Evolutionary conservation across 2,329 filamentous ascomycete genomes (phyloP), one percentile per base, ranked within the genome.

Genomic region (Exophiala spinifera): DNA sequence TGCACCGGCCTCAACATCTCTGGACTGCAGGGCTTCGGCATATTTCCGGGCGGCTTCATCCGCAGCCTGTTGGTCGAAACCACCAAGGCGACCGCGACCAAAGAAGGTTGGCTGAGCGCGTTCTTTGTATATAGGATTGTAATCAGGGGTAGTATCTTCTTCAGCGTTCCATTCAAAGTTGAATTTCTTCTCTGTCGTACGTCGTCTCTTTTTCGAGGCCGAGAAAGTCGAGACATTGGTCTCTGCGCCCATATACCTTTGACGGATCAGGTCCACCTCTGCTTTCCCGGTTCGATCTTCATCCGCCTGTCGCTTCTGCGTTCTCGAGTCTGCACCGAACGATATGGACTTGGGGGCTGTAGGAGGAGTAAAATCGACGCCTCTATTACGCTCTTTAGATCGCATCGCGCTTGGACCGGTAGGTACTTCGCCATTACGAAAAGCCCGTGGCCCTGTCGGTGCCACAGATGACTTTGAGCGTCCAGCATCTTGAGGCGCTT

Each of bases 131-230:
- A 94, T 79, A 1, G 89, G 88, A 64, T 96, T 91, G 67, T 91
- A 87, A 63, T 89, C 86, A 2, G 78, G 81, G 61, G 86, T 92
- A 0, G 94, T 99, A 70, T 99, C 94, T 68, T 99, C 94, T 57
- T 95, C 89, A 1, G 84, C 82, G 64, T 96, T 95, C 94, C 94
- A 99, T 65, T 95, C 94, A 65, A 99, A 99, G 66, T 96, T 99
- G 77, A 99, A 99, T 70, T 99, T 97, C 73, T 91, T 90, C 67
- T 96, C 92, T 1, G 89, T 94, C 1, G 91, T 95, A 58, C 92
- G 82, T 75, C 89, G 88, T 53, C 92, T 83, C 77, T 97, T 97
- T 80, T 97, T 99, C 76, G 94, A 89, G 1, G 91, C 91, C 0
- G 91, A 95, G 67, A 97, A 96, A 34, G 82, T 95, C 3, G 88